These are phyloP conservation scores for Euphorbia peplus DNA, from an alignment of 345 rosid species.

Conservation along the genomic window DNA sequence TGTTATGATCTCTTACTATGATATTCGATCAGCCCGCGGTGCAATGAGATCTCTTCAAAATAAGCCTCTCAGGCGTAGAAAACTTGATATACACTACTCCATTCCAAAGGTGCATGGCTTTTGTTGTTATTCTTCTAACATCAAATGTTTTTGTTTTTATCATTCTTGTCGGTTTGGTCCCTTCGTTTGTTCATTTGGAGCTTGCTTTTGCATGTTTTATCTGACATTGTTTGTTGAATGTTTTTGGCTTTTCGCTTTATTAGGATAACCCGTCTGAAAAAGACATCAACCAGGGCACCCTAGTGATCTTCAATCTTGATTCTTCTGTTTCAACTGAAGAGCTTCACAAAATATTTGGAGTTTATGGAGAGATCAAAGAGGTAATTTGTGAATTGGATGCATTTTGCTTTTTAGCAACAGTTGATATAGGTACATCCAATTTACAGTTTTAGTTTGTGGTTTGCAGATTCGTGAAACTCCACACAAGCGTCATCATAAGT, in stretches of 20 bases:
- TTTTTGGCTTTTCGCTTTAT: slow-evolving; percentile 12
- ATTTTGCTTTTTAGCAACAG: not conserved
- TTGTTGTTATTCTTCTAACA: not conserved
- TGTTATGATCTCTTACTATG: slow-evolving; percentile 72
- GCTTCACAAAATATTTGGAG: slow-evolving; percentile 29
- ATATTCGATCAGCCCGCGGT: slow-evolving; percentile 19
- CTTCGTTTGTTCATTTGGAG: slow-evolving; percentile 7
- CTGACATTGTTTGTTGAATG: not conserved
- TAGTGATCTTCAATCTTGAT: slow-evolving; percentile 27
- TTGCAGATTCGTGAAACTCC: slow-evolving; percentile 29
- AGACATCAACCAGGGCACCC: slow-evolving; percentile 28
- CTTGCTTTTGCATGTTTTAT: not conserved
- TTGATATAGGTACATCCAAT: not conserved
- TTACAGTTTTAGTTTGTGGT: slow-evolving; percentile 5
- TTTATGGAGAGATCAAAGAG: slow-evolving; percentile 34
- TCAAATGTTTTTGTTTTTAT: not conserved
- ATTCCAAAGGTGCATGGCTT: slow-evolving; percentile 20
- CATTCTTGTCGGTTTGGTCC: not conserved
- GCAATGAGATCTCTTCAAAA: slow-evolving; percentile 26
- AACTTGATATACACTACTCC: slow-evolving; percentile 21
- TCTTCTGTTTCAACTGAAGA: slow-evolving; percentile 30
- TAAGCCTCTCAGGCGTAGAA: slow-evolving; percentile 16
- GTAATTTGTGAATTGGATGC: slow-evolving; percentile 11
- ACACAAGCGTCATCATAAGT: slow-evolving; percentile 17
- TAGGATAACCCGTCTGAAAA: slow-evolving; percentile 28